Percentiles rank a stretch among this genome's conserved stretches.
These are phyloP conservation scores for Galerina sulciceps DNA, from an alignment of 768 basidiomycete species.

Conservation along the genomic window DNA sequence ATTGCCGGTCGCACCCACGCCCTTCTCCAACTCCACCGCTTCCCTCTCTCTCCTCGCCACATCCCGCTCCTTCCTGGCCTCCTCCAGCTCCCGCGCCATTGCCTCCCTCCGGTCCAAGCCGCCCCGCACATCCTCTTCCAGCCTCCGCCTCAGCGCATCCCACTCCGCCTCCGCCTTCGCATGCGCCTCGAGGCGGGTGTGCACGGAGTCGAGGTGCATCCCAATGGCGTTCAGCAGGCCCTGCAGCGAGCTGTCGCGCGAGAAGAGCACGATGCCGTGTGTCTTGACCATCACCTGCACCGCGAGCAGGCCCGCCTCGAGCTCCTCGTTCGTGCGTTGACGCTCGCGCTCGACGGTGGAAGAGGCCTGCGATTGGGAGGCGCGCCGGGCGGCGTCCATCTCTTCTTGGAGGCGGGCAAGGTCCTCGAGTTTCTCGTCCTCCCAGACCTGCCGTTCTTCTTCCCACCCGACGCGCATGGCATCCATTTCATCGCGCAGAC, in stretches of 20 bases:
- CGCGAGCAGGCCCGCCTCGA: constrained; percentile 41
- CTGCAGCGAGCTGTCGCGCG: constrained; percentile 53
- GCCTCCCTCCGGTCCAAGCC: constrained; percentile 51
- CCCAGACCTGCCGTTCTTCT: constrained; percentile 47
- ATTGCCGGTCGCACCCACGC: neutral
- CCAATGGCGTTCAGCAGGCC: constrained; percentile 53
- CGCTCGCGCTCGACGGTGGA: neutral
- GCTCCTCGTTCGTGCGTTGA: constrained; percentile 27
- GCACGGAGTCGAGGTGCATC: constrained; percentile 54
- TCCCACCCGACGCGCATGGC: constrained; percentile 48
- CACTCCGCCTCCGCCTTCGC: constrained; percentile 49
- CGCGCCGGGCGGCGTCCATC: constrained; percentile 38
- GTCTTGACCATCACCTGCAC: constrained; percentile 57
- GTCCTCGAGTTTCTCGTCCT: constrained; percentile 54
- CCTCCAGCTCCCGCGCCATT: constrained; percentile 57
- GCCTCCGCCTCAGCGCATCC: constrained; percentile 45
- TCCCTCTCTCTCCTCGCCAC: constrained; percentile 48
- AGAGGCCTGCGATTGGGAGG: neutral
- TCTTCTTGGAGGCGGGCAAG: constrained; percentile 51
- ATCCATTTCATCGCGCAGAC: constrained; percentile 52
- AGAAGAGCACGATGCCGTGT: constrained; percentile 59
- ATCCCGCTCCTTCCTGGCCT: constrained; percentile 55
- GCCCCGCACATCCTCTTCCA: constrained; percentile 54
- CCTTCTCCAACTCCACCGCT: constrained; percentile 39
- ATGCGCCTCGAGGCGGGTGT: constrained; percentile 46